A percentile compares a stretch with the other conserved stretches of the same genome.
Evolutionary conservation across 305 asterid species (phyloP).

Genomic region (Rubia occidens): DNA sequence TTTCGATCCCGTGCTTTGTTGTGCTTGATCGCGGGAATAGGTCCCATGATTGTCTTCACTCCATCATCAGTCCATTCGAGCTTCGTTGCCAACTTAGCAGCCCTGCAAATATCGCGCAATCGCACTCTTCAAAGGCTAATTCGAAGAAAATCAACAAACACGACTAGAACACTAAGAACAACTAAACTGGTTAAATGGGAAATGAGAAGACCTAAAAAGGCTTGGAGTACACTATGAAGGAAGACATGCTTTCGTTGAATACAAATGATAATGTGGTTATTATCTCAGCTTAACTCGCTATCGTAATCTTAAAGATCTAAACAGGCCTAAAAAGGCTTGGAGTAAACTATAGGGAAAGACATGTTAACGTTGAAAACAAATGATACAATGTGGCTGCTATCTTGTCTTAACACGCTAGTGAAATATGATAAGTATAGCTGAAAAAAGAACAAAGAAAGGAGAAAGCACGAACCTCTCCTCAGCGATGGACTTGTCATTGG

Average conservation of each 20-base stretch:
- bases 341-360: too few relatives aligned
- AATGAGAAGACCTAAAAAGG: neutral
- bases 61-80: conserved; percentile 71
- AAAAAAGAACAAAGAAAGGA: neutral
- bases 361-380: too few relatives aligned
- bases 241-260: too few relatives aligned
- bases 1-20: conserved; percentile 53
- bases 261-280: too few relatives aligned
- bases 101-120: conserved; percentile 28
- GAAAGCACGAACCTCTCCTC: conserved; percentile 52
- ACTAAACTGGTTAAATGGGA: neutral
- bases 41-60: conserved; percentile 71
- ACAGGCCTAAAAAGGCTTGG: too few relatives aligned
- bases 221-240: too few relatives aligned
- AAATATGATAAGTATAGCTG: neutral
- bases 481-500: conserved; percentile 58
- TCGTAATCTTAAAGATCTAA: too few relatives aligned
- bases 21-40: conserved; percentile 64
- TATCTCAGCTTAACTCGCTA: too few relatives aligned
- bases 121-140: too few relatives aligned
- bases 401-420: too few relatives aligned
- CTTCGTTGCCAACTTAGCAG: conserved; percentile 70
- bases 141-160: too few relatives aligned
- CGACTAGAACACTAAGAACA: neutral
- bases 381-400: too few relatives aligned